Evolutionary conservation across 768 basidiomycete species (phyloP).

Genomic region (Multifurca ochricompacta): DNA sequence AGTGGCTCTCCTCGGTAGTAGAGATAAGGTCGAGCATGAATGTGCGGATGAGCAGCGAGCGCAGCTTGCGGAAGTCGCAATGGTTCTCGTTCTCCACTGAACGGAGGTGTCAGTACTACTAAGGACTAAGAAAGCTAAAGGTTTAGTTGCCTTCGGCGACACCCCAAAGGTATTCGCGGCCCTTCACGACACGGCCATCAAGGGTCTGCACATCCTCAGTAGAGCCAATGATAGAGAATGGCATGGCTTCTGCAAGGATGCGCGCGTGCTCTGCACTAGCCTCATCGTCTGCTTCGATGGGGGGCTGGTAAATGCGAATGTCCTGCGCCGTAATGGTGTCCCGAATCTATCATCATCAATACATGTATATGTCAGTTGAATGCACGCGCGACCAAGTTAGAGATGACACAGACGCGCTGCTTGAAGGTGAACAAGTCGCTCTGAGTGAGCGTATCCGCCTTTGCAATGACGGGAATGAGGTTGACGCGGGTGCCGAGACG

Average conservation of each 20-base stretch:
- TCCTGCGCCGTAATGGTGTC: slow-evolving; percentile 87
- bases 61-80: slow-evolving; percentile 98
- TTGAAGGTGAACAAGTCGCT: slow-evolving; percentile 89
- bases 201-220: slow-evolving; percentile 88
- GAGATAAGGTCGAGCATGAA: slow-evolving; percentile 98
- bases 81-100: slow-evolving; percentile 98
- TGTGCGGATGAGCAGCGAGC: slow-evolving; percentile 90
- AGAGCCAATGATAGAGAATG: slow-evolving; percentile 97
- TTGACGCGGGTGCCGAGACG: slow-evolving; percentile 96
- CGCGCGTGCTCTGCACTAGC: slow-evolving; percentile 83
- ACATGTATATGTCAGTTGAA: slow-evolving; percentile 1
- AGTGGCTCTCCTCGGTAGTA: slow-evolving; percentile 92
- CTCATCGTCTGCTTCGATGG: slow-evolving; percentile 83
- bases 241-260: slow-evolving; percentile 82
- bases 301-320: slow-evolving; percentile 92
- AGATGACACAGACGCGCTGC: slow-evolving; percentile 57
- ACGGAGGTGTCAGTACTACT: not conserved
- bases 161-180: slow-evolving; percentile 98
- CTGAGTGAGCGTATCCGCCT: slow-evolving; percentile 96
- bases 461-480: slow-evolving; percentile 94
- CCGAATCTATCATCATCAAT: slow-evolving; percentile 54
- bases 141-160: slow-evolving; percentile 82
- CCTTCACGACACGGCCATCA: slow-evolving; percentile 92
- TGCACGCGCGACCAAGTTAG: slow-evolving; percentile 15
- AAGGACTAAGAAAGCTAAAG: not conserved